Evolutionary conservation across 108 stramenopile genomes (phyloP), one percentile per base, ranked within the genome.

Genomic region (Nitzschia sp.): DNA sequence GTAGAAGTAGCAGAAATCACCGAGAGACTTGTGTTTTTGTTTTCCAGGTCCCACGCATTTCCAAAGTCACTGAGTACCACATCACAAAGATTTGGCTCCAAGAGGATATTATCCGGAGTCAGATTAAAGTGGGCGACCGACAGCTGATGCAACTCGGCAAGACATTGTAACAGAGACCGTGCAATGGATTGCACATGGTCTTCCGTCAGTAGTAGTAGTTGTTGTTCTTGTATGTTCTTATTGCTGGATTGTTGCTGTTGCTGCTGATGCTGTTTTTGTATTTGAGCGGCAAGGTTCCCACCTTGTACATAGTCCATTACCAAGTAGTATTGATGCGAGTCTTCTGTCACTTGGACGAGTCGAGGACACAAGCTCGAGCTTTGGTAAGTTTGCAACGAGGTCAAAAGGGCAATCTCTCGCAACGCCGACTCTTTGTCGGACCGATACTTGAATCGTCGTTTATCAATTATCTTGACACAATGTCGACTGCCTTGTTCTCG

Each of bases 51-150:
- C 23, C 28, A 19, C 8, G 71, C 53, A 55, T 53, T 30, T 23
- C 71, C 71, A 50, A 72, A 72, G 53, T 72, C 71, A 45, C 71
- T 63, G 22, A 66, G 66, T 1, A 47, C 45, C 44, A 63, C 32
- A 45, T 72, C 46, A 21, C 38, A 19, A n/a, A 35, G 50, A 22
- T 63, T 25, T 3, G 45, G 35, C 15, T 17, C 47, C 31, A 72
- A 29, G 1, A 72, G 29, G 3, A 72, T 44, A 46, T 72, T 72
- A 2, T 72, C 71, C n/a, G 46, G 58, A 19, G 32, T 17, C n/a
- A 72, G n/a, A 26, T 63, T 61, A n/a, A 50, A 62, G 29, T 72
- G 71, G 34, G 61, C 47, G 15, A 72, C 53, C 6, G 31, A 23
- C 11, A 44, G 29, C 16, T 15, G 26, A 36, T 72, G 71, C 13